Percentiles rank a stretch among this genome's conserved stretches.
Evolutionary conservation across 805 yeast species (phyloP).

Genomic region (Tetrapisispora fleetii): DNA sequence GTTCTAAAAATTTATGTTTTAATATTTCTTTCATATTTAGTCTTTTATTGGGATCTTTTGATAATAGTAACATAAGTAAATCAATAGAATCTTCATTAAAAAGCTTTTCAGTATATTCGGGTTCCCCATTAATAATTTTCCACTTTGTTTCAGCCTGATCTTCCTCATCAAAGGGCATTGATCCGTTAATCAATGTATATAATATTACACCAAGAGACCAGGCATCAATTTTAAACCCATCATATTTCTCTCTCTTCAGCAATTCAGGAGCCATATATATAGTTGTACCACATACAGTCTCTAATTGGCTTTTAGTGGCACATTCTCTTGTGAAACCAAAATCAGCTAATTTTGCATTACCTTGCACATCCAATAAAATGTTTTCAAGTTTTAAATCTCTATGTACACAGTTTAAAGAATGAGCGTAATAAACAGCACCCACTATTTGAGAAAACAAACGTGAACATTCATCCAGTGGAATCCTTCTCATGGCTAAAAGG

Average conservation of each 20-base stretch:
- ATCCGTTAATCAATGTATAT: slow-evolving; percentile 74
- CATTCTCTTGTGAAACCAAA: slow-evolving; percentile 89
- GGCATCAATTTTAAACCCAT: slow-evolving; percentile 73
- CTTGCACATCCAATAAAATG: slow-evolving; percentile 46
- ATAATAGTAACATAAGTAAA: slow-evolving; percentile 45
- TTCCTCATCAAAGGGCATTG: slow-evolving; percentile 86
- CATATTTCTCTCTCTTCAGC: slow-evolving; percentile 54
- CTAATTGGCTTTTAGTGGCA: slow-evolving; percentile 44
- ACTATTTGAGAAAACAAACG: slow-evolving; percentile 53
- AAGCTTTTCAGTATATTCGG: slow-evolving; percentile 37
- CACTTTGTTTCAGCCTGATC: slow-evolving; percentile 52
- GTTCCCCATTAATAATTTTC: slow-evolving; percentile 57
- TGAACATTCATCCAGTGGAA: slow-evolving; percentile 42
- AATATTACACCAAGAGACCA: slow-evolving; percentile 91
- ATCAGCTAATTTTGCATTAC: slow-evolving; percentile 71
- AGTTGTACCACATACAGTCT: slow-evolving; percentile 87
- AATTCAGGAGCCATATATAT: slow-evolving; percentile 97
- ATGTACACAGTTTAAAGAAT: slow-evolving; percentile 68
- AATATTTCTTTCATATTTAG: slow-evolving; percentile 48
- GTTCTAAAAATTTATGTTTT: slow-evolving; percentile 39
- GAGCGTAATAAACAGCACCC: slow-evolving; percentile 57
- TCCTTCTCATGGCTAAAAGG: slow-evolving; percentile 41
- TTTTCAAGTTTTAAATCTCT: slow-evolving; percentile 81
- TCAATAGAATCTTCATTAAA: slow-evolving; percentile 41
- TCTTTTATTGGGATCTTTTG: slow-evolving; percentile 56